Base-by-base conservation (phyloP, 2,329 filamentous ascomycete genomes). In the Ophiostoma quercus region DNA sequence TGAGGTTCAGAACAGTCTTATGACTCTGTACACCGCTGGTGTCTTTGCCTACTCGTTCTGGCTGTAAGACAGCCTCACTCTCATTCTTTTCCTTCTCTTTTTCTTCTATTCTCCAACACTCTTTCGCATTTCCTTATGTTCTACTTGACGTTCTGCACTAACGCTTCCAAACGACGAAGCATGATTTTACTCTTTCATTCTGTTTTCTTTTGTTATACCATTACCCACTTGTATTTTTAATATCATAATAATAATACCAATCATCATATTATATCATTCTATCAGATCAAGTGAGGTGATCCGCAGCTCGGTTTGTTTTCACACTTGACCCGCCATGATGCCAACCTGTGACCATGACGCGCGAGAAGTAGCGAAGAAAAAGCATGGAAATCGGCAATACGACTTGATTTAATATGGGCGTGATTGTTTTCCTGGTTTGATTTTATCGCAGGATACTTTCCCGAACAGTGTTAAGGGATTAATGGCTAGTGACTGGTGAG, bases 1-100 rank as follows among this genome's bases (percentile, higher is more conserved):
- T 75, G 85, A 87, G 77, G 73, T 85, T 65, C 83, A 87, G 76
- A 83, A 85, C 74, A 84, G 81, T 2, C 70, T 82, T 1, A 81
- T 84, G 3, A 86, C 85, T 0, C 72, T 78, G 1, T 86, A 81
- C 74, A 87, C 85, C 0, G 75, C 78, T n/a, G 37, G 34, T 67
- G 34, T 65, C 14, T 65, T 65, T 39, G 62, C 39, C 34, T 37
- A 37, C 32, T 65, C 62, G 7, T 65, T 65, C 62, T 39, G 32
- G 62, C 62, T 39, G 14, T 5, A 62, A 11, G 5, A 57, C 51
- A 34, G 34, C 34, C 34, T 34, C 19, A 16, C 43, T 19, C 2
- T n/a, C 43, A 19, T 16, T n/a, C 3, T 62, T 62, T 19, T 12
- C 4, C 3, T 62, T 62, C 8, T 12, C 4, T 32, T 19, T 32